Conservation (phyloP, 164 flowering plant genomes). For the Berberis thunbergii region DNA sequence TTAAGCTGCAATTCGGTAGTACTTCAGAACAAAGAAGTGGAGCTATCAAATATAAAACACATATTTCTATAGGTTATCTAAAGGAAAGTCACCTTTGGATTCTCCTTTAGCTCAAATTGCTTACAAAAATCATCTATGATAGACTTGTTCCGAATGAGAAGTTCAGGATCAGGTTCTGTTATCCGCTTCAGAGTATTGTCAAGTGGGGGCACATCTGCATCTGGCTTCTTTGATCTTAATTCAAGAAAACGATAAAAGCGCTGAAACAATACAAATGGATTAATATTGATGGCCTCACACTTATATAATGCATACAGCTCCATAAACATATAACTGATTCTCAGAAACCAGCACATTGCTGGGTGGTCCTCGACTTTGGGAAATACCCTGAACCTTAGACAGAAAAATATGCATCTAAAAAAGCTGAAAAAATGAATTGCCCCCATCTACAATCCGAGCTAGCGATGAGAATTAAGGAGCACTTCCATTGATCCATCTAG, state of each 20-base stretch:
- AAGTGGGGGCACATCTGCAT: slow-evolving; percentile 77
- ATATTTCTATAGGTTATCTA: neutral
- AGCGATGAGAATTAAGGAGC: no score
- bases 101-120: slow-evolving; percentile 67
- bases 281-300: neutral
- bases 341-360: no score
- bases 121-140: slow-evolving; percentile 45
- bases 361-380: no score
- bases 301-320: no score
- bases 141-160: slow-evolving; percentile 41
- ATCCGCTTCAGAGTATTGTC: slow-evolving; percentile 68
- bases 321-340: no score
- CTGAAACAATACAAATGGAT: slow-evolving; percentile 28
- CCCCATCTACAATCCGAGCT: no score
- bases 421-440: no score
- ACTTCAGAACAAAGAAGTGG: slow-evolving; percentile 1
- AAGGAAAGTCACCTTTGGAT: slow-evolving; percentile 48
- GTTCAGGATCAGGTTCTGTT: slow-evolving; percentile 68
- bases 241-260: slow-evolving; percentile 70
- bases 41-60: neutral
- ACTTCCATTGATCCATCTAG: no score
- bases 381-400: no score
- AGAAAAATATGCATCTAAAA: no score
- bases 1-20: slow-evolving; percentile 48
- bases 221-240: slow-evolving; percentile 64